Conservation (phyloP, 2,329 filamentous ascomycete species). For the Cadophora luteo-olivacea region DNA sequence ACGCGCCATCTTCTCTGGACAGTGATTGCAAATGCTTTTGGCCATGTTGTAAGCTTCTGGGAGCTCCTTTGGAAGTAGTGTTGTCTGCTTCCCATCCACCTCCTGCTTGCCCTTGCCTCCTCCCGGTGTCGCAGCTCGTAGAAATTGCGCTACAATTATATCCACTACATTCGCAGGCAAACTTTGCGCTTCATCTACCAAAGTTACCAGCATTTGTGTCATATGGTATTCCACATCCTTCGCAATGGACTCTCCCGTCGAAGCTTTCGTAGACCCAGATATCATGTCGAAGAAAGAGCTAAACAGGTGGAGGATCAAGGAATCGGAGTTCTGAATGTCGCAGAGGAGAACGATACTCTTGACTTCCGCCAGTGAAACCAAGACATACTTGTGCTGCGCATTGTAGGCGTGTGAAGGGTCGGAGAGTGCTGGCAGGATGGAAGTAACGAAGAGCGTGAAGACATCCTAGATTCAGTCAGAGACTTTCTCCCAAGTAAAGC, state of each 20-base stretch:
- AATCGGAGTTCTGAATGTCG: slow-evolving; percentile 83
- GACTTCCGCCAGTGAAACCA: slow-evolving; percentile 87
- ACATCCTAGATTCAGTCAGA: slow-evolving; percentile 70
- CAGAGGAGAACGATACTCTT: slow-evolving; percentile 94
- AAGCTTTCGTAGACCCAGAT: slow-evolving; percentile 75
- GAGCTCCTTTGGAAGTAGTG: slow-evolving; percentile 83
- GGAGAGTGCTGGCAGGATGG: slow-evolving; percentile 83
- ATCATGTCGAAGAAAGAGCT: slow-evolving; percentile 91
- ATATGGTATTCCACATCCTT: slow-evolving; percentile 96
- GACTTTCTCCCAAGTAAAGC: slow-evolving; percentile 3
- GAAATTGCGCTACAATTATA: slow-evolving; percentile 92
- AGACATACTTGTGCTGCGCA: slow-evolving; percentile 88
- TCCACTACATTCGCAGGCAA: slow-evolving; percentile 86
- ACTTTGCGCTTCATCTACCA: slow-evolving; percentile 84
- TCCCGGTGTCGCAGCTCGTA: slow-evolving; percentile 80
- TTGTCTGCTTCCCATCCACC: slow-evolving; percentile 79
- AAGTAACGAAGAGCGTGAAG: slow-evolving; percentile 85
- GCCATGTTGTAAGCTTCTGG: slow-evolving; percentile 96
- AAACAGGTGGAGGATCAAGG: slow-evolving; percentile 82
- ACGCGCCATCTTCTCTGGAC: slow-evolving; percentile 91
- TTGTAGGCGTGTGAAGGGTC: slow-evolving; percentile 91
- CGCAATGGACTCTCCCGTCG: slow-evolving; percentile 80
- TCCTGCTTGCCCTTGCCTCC: slow-evolving; percentile 58
- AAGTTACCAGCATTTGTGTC: slow-evolving; percentile 80
- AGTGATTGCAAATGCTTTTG: slow-evolving; percentile 88